Base-by-base conservation (phyloP, 2,329 filamentous ascomycete genomes). In the Calonectria hongkongensis region DNA sequence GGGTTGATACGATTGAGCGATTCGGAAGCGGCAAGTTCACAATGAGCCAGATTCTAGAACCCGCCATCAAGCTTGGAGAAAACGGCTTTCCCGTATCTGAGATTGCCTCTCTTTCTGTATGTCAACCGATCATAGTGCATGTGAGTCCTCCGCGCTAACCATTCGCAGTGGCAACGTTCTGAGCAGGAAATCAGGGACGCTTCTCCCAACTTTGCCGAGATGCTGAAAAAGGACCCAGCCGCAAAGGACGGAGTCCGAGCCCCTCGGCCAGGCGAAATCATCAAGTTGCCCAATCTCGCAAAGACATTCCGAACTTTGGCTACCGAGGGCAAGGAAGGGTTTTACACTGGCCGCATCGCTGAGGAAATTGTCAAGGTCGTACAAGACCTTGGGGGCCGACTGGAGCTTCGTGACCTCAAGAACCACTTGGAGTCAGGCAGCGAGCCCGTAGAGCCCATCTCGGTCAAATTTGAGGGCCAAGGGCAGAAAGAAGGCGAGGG, bases 31-130 rank as follows among this genome's bases (percentile, higher is more conserved):
- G 95, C 2, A 97, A 94, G 81, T 79, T 98, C 16, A 91, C 88
- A 10, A 78, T 98, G 85, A 90, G 91, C 77, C 92, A 97, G 79
- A 92, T 98, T 71, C 87, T 99, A 13, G 89, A 87, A 6, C 96
- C 97, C 0, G 97, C 95, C 0, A 96, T 98, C 74, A 91, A 93
- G 80, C 86, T 98, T 43, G 97, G 92, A 6, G 96, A 98, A 83
- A 90, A 94, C 71, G 97, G 97, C 0, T 98, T 96, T 75, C 95
- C 97, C 0, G 95, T 99, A 2, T 95, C 94, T 2, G 95, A 98
- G 81, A 84, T 97, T 10, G 90, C 94, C 25, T 91, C 93, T 0
- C 86, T 85, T 43, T 92, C 89, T 76, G 94, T 96, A 83, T 82
- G 93, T 87, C 30, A 8, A 2, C 3, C 10, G 1, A 1, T 15